Evolutionary conservation across 169 alveolate species (phyloP).

Genomic region (Eimeria mitis): DNA sequence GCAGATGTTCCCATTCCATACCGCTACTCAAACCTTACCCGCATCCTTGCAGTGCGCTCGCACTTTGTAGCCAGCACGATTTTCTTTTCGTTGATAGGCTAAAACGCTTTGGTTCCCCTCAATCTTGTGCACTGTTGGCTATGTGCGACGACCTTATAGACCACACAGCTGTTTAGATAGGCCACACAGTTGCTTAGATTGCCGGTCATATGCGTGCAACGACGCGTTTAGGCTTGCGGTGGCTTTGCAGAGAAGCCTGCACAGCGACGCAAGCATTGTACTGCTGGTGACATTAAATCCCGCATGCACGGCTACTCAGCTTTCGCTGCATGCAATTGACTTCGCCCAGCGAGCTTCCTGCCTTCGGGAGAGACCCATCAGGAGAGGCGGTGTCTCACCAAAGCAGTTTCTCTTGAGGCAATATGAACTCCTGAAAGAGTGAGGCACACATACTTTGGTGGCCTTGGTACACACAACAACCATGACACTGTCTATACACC

Average conservation of each 20-base stretch:
- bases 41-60: constrained; percentile 53
- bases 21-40: constrained; percentile 74
- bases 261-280: constrained; percentile 63
- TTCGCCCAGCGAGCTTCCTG: constrained; percentile 74
- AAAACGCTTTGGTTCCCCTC: not conserved
- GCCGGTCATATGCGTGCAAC: not conserved
- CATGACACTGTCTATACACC: not conserved
- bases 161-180: not conserved
- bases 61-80: not conserved
- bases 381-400: constrained; percentile 12
- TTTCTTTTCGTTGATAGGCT: not conserved
- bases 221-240: not conserved
- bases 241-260: constrained; percentile 55
- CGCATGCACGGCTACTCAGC: constrained; percentile 72
- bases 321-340: constrained; percentile 71
- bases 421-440: constrained; percentile 61
- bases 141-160: not conserved
- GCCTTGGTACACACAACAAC: not conserved
- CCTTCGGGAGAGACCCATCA: constrained; percentile 24
- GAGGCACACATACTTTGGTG: not conserved
- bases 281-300: constrained; percentile 66
- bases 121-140: not conserved
- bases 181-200: not conserved
- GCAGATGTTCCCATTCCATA: constrained; percentile 64
- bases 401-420: constrained; percentile 55